These are phyloP conservation scores for Aspergillus unguis DNA, from an alignment of 2,329 filamentous ascomycete species.

Conservation along the genomic window DNA sequence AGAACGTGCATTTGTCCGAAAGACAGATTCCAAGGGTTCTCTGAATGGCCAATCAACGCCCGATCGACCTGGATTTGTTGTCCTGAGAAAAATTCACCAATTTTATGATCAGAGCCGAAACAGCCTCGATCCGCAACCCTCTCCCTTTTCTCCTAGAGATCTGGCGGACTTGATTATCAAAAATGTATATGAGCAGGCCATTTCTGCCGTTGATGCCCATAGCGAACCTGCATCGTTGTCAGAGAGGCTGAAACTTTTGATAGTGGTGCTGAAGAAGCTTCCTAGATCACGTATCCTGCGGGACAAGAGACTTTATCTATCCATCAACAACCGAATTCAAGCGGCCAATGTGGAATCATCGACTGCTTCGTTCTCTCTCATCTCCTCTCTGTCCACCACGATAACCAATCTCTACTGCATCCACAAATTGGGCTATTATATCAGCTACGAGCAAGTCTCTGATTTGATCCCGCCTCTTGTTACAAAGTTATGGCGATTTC, in stretches of 20 bases:
- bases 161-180: constrained; percentile 63
- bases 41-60: constrained; percentile 11
- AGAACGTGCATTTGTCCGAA: constrained; percentile 50
- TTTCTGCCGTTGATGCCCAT: constrained; percentile 29
- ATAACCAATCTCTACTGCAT: constrained; percentile 39
- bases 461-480: constrained; percentile 66
- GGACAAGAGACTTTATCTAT: constrained; percentile 34
- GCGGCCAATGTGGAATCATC: constrained; percentile 21
- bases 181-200: constrained; percentile 49
- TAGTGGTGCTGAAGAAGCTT: constrained; percentile 45
- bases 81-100: constrained; percentile 58
- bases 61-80: constrained; percentile 33
- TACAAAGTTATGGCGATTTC: constrained; percentile 69
- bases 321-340: constrained; percentile 29
- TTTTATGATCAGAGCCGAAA: constrained; percentile 71
- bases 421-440: constrained; percentile 34
- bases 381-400: constrained; percentile 50
- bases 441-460: constrained; percentile 51
- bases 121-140: constrained; percentile 59
- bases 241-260: constrained; percentile 58
- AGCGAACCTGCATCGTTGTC: constrained; percentile 47
- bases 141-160: constrained; percentile 57
- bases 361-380: constrained; percentile 33
- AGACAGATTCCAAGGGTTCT: constrained; percentile 25
- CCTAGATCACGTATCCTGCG: constrained; percentile 36